phyloP scores from a whole-genome alignment of 352 stramenopile genomes.

The Phytophthora melonis region DNA sequence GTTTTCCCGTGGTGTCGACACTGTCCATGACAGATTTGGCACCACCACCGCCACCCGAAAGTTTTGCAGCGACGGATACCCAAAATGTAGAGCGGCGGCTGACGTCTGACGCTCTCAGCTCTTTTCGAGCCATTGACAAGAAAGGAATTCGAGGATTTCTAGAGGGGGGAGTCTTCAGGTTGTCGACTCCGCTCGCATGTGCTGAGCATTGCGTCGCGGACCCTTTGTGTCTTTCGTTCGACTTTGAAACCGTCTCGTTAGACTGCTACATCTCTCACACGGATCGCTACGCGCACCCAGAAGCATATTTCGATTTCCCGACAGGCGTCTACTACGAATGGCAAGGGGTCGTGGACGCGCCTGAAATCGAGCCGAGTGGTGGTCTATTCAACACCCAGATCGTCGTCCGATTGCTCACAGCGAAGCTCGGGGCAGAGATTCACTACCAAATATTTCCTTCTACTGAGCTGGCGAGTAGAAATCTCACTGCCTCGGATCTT shows the following conservation, averaged over 20 bases:
- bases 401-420: constrained; percentile 59
- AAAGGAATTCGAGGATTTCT: constrained; percentile 70
- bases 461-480: constrained; percentile 19
- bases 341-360: constrained; percentile 58
- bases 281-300: constrained; percentile 69
- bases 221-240: constrained; percentile 73
- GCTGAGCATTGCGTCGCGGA: constrained; percentile 59
- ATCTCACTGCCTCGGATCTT: constrained; percentile 33
- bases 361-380: constrained; percentile 68
- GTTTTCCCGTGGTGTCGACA: neutral
- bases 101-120: constrained; percentile 23
- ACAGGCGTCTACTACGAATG: constrained; percentile 84
- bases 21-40: constrained; percentile 5
- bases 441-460: constrained; percentile 59
- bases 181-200: constrained; percentile 47
- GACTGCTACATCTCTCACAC: constrained; percentile 82
- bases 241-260: constrained; percentile 61
- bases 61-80: neutral
- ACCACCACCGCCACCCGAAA: neutral
- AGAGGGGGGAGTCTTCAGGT: constrained; percentile 57
- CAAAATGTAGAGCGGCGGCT: constrained; percentile 15
- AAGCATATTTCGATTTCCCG: constrained; percentile 73
- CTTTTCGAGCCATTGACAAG: constrained; percentile 50
- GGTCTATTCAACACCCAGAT: constrained; percentile 68
- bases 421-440: constrained; percentile 64